Conservation (phyloP, 2,329 filamentous ascomycete species). For the Nannizziopsis arthrosporioides region DNA sequence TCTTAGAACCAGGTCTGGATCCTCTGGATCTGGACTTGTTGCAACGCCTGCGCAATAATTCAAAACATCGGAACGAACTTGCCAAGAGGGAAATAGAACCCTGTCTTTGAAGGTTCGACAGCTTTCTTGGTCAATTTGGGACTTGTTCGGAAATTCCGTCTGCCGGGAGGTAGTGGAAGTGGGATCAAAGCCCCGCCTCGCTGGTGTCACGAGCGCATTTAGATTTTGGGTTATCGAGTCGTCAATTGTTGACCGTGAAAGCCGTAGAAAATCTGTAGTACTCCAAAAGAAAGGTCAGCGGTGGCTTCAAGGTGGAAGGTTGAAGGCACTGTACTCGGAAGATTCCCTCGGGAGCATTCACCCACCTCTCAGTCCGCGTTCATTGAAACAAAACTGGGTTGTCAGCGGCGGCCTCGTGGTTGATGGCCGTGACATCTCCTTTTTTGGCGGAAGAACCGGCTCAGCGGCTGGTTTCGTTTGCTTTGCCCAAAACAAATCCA, state of each 20-base stretch:
- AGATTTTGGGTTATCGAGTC: slow-evolving; percentile 89
- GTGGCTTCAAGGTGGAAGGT: not conserved
- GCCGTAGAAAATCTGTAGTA: slow-evolving; percentile 68
- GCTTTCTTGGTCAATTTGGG: slow-evolving; percentile 47
- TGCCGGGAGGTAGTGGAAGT: slow-evolving; percentile 57
- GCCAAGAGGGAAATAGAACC: slow-evolving; percentile 82
- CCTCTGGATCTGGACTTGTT: slow-evolving; percentile 72
- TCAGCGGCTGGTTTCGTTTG: slow-evolving; percentile 19
- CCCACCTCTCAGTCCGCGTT: slow-evolving; percentile 55
- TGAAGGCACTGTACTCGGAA: slow-evolving; percentile 4
- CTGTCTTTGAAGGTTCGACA: slow-evolving; percentile 64
- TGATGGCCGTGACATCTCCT: slow-evolving; percentile 32
- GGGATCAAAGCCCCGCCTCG: slow-evolving; percentile 62
- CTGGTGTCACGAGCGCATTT: slow-evolving; percentile 73
- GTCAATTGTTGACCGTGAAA: slow-evolving; percentile 75
- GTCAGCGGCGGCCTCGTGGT: slow-evolving; percentile 46
- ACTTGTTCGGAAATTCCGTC: slow-evolving; percentile 38
- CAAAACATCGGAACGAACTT: slow-evolving; percentile 66
- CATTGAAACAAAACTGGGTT: slow-evolving; percentile 68
- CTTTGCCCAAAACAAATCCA: slow-evolving; percentile 33
- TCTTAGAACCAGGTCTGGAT: slow-evolving; percentile 61
- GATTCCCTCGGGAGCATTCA: slow-evolving; percentile 1
- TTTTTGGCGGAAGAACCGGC: slow-evolving; percentile 16
- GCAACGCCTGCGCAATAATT: slow-evolving; percentile 84
- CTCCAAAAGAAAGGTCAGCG: not conserved